Evolutionary conservation across 352 stramenopile genomes (phyloP).

Genomic region (Globisporangium nodosum): DNA sequence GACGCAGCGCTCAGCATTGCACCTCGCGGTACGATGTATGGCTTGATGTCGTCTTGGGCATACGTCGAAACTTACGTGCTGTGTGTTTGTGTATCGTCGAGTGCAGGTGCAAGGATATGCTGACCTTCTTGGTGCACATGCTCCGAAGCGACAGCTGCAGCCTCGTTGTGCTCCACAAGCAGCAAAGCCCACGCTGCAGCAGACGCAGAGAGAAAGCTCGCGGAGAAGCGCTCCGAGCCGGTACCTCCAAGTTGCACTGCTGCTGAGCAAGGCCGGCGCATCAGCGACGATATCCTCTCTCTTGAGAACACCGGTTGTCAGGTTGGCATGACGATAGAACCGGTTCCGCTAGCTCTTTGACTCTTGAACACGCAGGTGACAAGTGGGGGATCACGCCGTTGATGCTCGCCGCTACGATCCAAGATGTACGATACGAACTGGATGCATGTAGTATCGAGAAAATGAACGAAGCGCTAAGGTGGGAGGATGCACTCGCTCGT

Average conservation of each 20-base stretch:
- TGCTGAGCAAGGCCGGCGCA: slow-evolving; percentile 30
- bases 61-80: no score
- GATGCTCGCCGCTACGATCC: slow-evolving; percentile 42
- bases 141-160: neutral
- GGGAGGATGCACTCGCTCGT: neutral
- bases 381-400: slow-evolving; percentile 59
- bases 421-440: slow-evolving; percentile 15
- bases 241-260: slow-evolving; percentile 26
- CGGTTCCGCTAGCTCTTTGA: slow-evolving; percentile 3
- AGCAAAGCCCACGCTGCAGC: neutral
- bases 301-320: neutral
- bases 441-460: no score
- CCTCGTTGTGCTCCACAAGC: neutral
- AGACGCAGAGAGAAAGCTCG: neutral
- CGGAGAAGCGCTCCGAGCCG: slow-evolving; percentile 14
- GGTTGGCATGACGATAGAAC: neutral
- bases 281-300: slow-evolving; percentile 19
- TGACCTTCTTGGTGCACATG: slow-evolving; percentile 13
- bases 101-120: slow-evolving; percentile 29
- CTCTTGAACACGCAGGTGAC: slow-evolving; percentile 17
- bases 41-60: no score
- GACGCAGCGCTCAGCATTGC: slow-evolving; percentile 34
- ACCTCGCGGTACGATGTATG: slow-evolving; percentile 26
- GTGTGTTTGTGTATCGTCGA: no score
- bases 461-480: no score